These are phyloP conservation scores for Coemansia sp. DNA, from an alignment of 192 early-diverging fungal species.

Conservation along the genomic window DNA sequence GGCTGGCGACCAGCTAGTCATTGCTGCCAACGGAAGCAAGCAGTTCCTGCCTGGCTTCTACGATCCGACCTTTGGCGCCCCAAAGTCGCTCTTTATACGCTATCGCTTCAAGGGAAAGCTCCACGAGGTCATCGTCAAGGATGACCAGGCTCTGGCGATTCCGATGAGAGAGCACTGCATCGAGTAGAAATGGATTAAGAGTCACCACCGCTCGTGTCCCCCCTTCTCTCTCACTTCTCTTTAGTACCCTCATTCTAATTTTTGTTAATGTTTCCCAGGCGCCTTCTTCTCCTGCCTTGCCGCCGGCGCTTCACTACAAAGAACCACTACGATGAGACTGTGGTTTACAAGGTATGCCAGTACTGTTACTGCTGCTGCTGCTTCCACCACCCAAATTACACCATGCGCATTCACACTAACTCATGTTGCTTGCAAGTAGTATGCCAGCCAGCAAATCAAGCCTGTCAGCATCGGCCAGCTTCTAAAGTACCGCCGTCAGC, in stretches of 20 bases:
- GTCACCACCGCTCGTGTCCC: not conserved
- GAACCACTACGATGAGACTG: conserved; percentile 47
- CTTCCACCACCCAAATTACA: not conserved
- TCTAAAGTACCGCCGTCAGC: conserved; percentile 69
- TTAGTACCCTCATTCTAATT: no score
- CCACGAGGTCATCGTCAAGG: conserved; percentile 80
- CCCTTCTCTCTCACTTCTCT: not conserved
- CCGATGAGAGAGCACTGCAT: conserved; percentile 64
- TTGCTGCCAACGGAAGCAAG: conserved; percentile 86
- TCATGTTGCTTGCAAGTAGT: not conserved
- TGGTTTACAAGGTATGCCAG: conserved; percentile 37
- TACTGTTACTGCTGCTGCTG: not conserved
- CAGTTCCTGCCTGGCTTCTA: conserved; percentile 91
- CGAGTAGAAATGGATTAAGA: not conserved
- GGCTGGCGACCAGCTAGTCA: conserved; percentile 79
- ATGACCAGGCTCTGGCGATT: conserved; percentile 74
- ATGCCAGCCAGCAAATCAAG: conserved; percentile 45
- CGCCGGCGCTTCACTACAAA: conserved; percentile 20
- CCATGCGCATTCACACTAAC: not conserved
- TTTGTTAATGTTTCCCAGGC: no score
- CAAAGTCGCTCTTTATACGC: conserved; percentile 79
- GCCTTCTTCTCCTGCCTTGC: not conserved
- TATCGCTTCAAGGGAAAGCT: conserved; percentile 80
- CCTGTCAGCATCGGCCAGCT: conserved; percentile 79
- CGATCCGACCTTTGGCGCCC: conserved; percentile 88